A percentile compares a stretch with the other conserved stretches of the same genome.
Evolutionary conservation across 1,284 basidiomycete species (phyloP).

Genomic region (Pterula multifida): DNA sequence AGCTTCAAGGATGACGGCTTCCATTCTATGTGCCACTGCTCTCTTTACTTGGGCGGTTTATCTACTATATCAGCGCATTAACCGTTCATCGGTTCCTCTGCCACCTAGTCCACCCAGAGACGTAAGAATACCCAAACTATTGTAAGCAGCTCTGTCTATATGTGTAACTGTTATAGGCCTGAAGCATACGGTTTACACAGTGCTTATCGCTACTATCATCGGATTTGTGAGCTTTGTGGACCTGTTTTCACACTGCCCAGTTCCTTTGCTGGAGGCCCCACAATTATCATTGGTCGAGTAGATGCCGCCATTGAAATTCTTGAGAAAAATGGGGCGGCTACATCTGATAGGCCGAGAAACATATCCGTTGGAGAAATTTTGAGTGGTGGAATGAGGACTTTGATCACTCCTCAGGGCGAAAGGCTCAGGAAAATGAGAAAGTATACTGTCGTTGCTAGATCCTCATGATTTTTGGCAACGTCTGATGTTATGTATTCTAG

Average conservation of each 20-base stretch:
- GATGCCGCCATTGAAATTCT: slow-evolving; percentile 17
- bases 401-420: slow-evolving; percentile 15
- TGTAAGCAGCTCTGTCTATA: background rate
- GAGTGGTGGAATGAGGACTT: slow-evolving; percentile 13
- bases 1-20: background rate
- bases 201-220: background rate
- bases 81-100: background rate
- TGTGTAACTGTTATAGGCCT: background rate
- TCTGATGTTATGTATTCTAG: slow-evolving; percentile 7
- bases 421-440: slow-evolving; percentile 16
- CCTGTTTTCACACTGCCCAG: background rate
- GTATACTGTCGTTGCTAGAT: too few relatives aligned
- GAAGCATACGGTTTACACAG: background rate
- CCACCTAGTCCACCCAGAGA: background rate
- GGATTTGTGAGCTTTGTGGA: background rate
- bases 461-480: too few relatives aligned
- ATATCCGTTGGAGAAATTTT: slow-evolving; percentile 17
- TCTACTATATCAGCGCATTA: background rate
- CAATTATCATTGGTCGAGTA: background rate
- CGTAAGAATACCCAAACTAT: background rate
- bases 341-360: slow-evolving; percentile 20
- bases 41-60: background rate
- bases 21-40: background rate
- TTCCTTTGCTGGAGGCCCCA: background rate
- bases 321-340: slow-evolving; percentile 20